Percentiles rank a stretch among this genome's conserved stretches.
Evolutionary conservation across 345 rosid species (phyloP).

Genomic region (Arabidopsis suecica): DNA sequence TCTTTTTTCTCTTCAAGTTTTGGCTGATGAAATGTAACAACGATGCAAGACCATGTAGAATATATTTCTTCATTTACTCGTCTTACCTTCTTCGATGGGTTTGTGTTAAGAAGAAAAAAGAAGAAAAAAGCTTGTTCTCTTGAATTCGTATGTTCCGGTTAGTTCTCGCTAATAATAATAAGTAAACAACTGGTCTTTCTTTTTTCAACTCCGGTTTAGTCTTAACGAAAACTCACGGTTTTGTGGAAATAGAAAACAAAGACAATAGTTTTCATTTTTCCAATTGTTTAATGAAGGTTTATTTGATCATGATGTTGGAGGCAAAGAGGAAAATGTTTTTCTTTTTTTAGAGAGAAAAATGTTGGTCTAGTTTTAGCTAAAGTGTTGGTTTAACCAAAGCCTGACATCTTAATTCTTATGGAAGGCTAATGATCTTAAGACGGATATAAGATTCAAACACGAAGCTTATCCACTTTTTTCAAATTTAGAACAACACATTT

Average conservation of each 20-base stretch:
- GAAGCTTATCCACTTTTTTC: neutral
- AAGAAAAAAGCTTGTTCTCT: constrained; percentile 5
- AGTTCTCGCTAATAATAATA: neutral
- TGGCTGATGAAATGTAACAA: constrained; percentile 40
- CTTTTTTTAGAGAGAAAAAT: neutral
- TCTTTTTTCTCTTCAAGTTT: constrained; percentile 31
- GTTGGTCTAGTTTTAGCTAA: constrained; percentile 15
- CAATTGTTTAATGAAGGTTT: too few relatives aligned
- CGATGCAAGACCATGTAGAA: constrained; percentile 40
- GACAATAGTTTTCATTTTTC: too few relatives aligned
- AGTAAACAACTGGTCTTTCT: neutral
- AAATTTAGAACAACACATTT: neutral
- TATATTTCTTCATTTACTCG: constrained; percentile 35
- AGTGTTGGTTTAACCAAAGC: neutral
- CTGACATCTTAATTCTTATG: neutral
- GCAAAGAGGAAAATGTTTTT: neutral
- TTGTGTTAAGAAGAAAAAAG: constrained; percentile 16
- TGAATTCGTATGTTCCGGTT: constrained; percentile 13
- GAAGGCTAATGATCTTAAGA: constrained; percentile 1
- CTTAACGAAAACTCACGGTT: neutral
- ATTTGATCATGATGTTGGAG: neutral
- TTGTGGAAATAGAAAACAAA: too few relatives aligned
- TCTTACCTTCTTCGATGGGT: constrained; percentile 27
- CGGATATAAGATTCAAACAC: neutral
- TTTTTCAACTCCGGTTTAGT: neutral